Percentiles rank a stretch among this genome's conserved stretches.
Conservation (phyloP, 331 rosid genomes). For the Arachis monticola region DNA sequence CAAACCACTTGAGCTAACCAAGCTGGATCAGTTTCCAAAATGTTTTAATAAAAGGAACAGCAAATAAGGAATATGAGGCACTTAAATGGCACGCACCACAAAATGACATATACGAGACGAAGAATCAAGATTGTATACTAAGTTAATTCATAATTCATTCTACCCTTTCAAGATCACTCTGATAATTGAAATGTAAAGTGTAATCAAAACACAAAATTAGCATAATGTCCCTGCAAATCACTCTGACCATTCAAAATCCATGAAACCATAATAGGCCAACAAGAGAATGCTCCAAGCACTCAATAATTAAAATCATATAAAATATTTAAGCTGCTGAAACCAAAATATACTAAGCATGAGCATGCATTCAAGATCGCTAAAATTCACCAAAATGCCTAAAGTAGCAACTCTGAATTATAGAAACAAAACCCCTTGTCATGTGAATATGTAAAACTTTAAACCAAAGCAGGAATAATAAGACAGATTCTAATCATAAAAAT, state of each 20-base stretch:
- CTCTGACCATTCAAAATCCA: constrained; percentile 12
- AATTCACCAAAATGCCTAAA: neutral
- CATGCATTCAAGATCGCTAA: neutral
- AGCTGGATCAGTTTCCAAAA: neutral
- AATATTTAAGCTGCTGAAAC: neutral
- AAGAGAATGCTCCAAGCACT: neutral
- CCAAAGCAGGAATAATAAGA: neutral
- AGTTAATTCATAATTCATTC: neutral
- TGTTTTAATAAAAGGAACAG: neutral
- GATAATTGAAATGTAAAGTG: neutral
- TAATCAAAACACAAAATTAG: constrained; percentile 1
- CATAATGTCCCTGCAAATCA: neutral
- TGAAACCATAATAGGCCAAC: neutral
- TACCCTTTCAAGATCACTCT: constrained; percentile 2
- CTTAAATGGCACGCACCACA: neutral
- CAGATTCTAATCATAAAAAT: neutral
- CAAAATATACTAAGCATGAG: neutral
- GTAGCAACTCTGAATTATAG: neutral
- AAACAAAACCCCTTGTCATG: neutral
- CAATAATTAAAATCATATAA: neutral
- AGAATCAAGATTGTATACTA: neutral
- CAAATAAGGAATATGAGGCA: constrained; percentile 3
- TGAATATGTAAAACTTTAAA: neutral
- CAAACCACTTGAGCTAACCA: too few relatives aligned
- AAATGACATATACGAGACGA: neutral